Conservation (phyloP, 257 asterid genomes). For the Echium plantagineum region DNA sequence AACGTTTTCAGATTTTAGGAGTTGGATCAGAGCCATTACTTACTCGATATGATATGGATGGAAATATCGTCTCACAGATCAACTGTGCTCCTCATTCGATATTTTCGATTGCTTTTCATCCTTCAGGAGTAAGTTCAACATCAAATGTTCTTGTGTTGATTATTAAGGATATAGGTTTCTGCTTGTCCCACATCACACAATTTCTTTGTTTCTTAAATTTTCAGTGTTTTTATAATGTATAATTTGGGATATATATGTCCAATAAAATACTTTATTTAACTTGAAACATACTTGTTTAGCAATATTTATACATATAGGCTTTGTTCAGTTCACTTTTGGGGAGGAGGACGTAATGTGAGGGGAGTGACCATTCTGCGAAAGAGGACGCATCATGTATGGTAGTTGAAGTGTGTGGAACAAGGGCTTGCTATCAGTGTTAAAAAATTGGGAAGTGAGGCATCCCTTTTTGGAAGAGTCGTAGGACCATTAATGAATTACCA, state of each 20-base stretch:
- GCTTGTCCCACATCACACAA: neutral
- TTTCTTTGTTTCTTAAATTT: neutral
- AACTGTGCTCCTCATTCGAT: slow-evolving; percentile 79
- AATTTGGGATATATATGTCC: neutral
- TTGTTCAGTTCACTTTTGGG: too few relatives aligned
- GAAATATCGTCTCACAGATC: slow-evolving; percentile 65
- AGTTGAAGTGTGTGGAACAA: too few relatives aligned
- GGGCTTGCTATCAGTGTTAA: too few relatives aligned
- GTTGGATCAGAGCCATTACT: slow-evolving; percentile 83
- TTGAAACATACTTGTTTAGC: neutral
- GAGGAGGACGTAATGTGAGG: too few relatives aligned
- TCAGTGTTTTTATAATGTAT: neutral
- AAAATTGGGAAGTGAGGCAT: too few relatives aligned
- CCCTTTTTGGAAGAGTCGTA: too few relatives aligned
- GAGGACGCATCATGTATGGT: too few relatives aligned
- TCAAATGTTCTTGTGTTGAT: neutral
- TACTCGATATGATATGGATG: slow-evolving; percentile 66
- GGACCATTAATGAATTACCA: too few relatives aligned
- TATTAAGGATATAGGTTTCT: neutral
- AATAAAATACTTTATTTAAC: neutral
- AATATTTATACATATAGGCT: too few relatives aligned
- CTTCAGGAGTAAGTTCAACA: slow-evolving; percentile 60
- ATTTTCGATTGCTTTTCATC: slow-evolving; percentile 67
- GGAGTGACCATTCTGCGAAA: too few relatives aligned
- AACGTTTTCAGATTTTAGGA: slow-evolving; percentile 49